Conservation (phyloP, 306 rosid genomes). For the Castanea mollissima region DNA sequence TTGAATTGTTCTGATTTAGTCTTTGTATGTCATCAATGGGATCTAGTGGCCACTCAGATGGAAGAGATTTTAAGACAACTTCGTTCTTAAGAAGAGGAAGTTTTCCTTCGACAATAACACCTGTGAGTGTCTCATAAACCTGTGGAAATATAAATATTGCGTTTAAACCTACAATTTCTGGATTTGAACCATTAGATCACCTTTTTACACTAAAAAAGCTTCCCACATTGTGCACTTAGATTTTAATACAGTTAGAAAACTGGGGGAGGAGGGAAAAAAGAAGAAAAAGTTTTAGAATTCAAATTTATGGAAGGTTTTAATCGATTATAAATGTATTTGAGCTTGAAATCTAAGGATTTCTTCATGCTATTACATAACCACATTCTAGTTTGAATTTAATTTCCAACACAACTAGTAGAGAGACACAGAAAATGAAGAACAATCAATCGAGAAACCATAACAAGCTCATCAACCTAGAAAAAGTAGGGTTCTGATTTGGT, state of each 20-base stretch:
- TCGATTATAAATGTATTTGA: too few relatives aligned
- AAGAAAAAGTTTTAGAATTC: neutral
- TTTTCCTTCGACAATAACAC: slow-evolving; percentile 84
- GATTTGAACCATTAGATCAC: slow-evolving; percentile 7
- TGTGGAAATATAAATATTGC: slow-evolving; percentile 24
- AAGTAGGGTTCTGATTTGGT: too few relatives aligned
- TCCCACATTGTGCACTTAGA: neutral
- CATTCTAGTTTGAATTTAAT: neutral
- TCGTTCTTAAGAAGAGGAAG: slow-evolving; percentile 57
- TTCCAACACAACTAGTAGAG: too few relatives aligned
- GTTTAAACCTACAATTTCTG: slow-evolving; percentile 2
- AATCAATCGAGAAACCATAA: neutral
- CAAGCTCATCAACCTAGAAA: neutral
- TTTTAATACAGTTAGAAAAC: neutral
- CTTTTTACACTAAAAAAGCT: neutral
- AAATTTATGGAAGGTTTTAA: neutral
- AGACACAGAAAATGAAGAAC: too few relatives aligned
- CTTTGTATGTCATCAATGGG: slow-evolving; percentile 64
- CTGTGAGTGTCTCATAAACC: slow-evolving; percentile 91
- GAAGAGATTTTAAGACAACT: slow-evolving; percentile 65
- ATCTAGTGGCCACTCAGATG: slow-evolving; percentile 87
- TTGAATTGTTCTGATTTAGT: slow-evolving; percentile 58
- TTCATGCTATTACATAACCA: neutral
- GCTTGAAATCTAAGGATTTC: neutral
- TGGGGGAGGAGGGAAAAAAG: neutral